These are phyloP conservation scores for Funneliformis caledonium DNA, from an alignment of 371 early-diverging fungal genomes.

Conservation along the genomic window DNA sequence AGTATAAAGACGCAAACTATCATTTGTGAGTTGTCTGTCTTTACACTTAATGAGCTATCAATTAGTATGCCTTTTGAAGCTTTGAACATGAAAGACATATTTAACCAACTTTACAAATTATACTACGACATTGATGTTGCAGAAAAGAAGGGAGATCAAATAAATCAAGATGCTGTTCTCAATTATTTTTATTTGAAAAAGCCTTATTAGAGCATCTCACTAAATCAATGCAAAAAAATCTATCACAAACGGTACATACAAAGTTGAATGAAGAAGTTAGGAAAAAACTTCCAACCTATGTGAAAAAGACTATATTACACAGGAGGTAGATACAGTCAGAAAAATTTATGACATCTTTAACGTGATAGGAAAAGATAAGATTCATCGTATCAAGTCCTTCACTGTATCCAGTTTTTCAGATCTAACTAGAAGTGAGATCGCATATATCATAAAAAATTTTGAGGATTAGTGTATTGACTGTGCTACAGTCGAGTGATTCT, in stretches of 20 bases:
- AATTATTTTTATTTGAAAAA: too few relatives aligned
- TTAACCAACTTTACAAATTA: not conserved
- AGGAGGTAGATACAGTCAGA: too few relatives aligned
- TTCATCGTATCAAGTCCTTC: too few relatives aligned
- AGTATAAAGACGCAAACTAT: not conserved
- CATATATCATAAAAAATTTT: too few relatives aligned
- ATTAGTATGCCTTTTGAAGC: not conserved
- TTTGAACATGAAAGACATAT: not conserved
- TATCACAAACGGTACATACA: not conserved
- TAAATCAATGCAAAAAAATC: not conserved
- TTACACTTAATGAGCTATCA: not conserved
- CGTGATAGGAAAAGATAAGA: too few relatives aligned
- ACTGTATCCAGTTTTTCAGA: too few relatives aligned
- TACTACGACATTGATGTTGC: conserved; percentile 14
- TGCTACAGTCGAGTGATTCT: too few relatives aligned
- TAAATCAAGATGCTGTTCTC: not conserved
- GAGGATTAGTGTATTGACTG: too few relatives aligned
- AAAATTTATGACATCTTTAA: too few relatives aligned
- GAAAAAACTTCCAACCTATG: not conserved
- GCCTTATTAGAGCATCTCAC: not conserved
- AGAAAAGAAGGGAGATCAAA: conserved; percentile 19
- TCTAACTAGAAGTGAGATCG: too few relatives aligned
- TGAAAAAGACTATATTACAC: too few relatives aligned
- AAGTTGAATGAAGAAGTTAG: not conserved
- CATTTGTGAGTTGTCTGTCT: conserved; percentile 4